Evolutionary conservation across 345 rosid species (phyloP).

Genomic region (Geranium brycei): DNA sequence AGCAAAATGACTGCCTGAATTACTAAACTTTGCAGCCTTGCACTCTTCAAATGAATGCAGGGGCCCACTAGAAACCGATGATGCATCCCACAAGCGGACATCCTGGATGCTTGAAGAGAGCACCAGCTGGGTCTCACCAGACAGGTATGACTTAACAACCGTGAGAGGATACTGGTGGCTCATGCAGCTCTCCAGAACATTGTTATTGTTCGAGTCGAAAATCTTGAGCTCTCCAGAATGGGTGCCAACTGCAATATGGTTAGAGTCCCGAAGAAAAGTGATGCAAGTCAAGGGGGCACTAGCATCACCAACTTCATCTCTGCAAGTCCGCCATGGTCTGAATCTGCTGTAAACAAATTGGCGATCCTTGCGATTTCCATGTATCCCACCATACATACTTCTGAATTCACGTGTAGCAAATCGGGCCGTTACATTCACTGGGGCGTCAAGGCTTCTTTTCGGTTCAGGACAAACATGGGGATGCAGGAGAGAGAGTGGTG

Average conservation of each 20-base stretch:
- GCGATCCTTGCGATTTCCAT: slow-evolving; percentile 89
- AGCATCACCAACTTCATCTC: slow-evolving; percentile 67
- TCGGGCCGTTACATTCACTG: slow-evolving; percentile 73
- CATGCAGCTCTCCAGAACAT: slow-evolving; percentile 53
- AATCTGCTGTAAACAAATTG: slow-evolving; percentile 94
- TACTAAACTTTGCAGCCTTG: slow-evolving; percentile 85
- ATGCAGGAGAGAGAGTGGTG: slow-evolving; percentile 85
- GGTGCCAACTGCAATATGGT: slow-evolving; percentile 82
- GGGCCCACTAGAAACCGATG: slow-evolving; percentile 56
- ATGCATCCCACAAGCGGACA: slow-evolving; percentile 83
- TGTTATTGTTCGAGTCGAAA: slow-evolving; percentile 58
- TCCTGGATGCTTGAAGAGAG: slow-evolving; percentile 82
- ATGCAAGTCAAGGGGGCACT: slow-evolving; percentile 70
- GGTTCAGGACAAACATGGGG: slow-evolving; percentile 98
- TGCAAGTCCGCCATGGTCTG: slow-evolving; percentile 85
- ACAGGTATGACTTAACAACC: slow-evolving; percentile 51
- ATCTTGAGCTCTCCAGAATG: slow-evolving; percentile 73
- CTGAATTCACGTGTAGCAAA: slow-evolving; percentile 75
- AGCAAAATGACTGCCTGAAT: slow-evolving; percentile 63
- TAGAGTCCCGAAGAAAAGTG: slow-evolving; percentile 60
- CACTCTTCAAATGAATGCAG: slow-evolving; percentile 63
- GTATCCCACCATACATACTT: slow-evolving; percentile 71
- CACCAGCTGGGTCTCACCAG: slow-evolving; percentile 51
- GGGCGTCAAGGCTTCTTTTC: slow-evolving; percentile 80
- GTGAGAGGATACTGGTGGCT: slow-evolving; percentile 74